Conservation (phyloP, 148 eudicot genomes). For the Fallopia convolvulus region DNA sequence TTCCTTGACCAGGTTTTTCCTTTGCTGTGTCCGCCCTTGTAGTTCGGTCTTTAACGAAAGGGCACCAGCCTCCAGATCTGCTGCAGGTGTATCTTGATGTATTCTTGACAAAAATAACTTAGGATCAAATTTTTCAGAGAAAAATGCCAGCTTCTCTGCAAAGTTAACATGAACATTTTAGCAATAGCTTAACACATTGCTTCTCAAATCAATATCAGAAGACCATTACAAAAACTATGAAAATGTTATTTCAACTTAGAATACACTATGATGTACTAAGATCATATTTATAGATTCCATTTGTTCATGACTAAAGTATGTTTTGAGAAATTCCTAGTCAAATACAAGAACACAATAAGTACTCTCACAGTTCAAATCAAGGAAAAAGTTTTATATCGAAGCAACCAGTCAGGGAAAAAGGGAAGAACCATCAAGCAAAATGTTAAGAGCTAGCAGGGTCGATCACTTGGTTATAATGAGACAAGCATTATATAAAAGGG, state of each 20-base stretch:
- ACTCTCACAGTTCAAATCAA: neutral
- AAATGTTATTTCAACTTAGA: neutral
- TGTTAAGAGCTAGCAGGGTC: neutral
- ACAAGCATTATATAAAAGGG: neutral
- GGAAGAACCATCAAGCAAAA: neutral
- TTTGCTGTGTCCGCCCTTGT: conserved; percentile 85
- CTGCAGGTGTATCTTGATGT: conserved; percentile 81
- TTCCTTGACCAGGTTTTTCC: conserved; percentile 88
- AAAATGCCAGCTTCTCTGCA: conserved; percentile 86
- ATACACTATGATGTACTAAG: neutral
- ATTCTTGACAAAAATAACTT: conserved; percentile 83
- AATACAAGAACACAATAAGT: neutral
- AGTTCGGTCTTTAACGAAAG: conserved; percentile 83
- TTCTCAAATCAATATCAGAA: neutral
- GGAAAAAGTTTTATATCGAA: neutral
- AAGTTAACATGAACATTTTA: conserved; percentile 8
- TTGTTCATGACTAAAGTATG: neutral
- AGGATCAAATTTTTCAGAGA: conserved; percentile 86
- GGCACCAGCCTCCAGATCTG: conserved; percentile 88
- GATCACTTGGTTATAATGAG: neutral
- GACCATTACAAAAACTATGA: neutral
- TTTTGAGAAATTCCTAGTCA: neutral
- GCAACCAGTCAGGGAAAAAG: neutral
- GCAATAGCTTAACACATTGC: neutral
- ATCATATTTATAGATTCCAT: too few species aligned